Evolutionary conservation across 352 stramenopile species (phyloP).

Genomic region (Globisporangium takayamanum): DNA sequence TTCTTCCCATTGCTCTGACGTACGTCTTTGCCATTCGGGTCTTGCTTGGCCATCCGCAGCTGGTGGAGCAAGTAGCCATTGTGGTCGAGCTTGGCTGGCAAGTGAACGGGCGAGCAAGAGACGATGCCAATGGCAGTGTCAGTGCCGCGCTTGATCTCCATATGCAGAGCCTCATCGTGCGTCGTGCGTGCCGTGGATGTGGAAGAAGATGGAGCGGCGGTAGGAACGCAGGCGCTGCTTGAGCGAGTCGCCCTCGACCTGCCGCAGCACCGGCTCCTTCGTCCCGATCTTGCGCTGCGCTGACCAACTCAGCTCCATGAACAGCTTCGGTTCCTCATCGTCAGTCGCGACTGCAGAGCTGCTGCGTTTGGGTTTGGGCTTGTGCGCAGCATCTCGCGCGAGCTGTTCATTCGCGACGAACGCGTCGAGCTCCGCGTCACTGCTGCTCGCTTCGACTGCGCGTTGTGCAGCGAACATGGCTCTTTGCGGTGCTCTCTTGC

Average conservation of each 20-base stretch:
- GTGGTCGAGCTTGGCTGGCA: slow-evolving; percentile 59
- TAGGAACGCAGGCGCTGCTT: slow-evolving; percentile 61
- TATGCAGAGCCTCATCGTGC: not conserved
- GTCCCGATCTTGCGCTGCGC: slow-evolving; percentile 56
- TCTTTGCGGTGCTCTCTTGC: no score
- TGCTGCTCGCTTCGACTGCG: not conserved
- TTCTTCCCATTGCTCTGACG: not conserved
- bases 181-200: slow-evolving; percentile 49
- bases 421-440: slow-evolving; percentile 31
- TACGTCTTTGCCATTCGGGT: slow-evolving; percentile 74
- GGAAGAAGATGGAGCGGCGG: slow-evolving; percentile 67
- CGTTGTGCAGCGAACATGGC: not conserved
- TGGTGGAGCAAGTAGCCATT: slow-evolving; percentile 56
- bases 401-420: slow-evolving; percentile 48
- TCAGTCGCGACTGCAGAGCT: not conserved
- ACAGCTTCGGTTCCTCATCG: slow-evolving; percentile 50
- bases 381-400: slow-evolving; percentile 17
- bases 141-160: not conserved
- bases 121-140: not conserved
- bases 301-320: slow-evolving; percentile 64
- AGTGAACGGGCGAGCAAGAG: not conserved
- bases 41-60: slow-evolving; percentile 55
- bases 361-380: slow-evolving; percentile 11
- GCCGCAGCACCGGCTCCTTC: slow-evolving; percentile 55
- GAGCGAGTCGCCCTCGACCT: slow-evolving; percentile 67